Conservation (phyloP, 2,329 filamentous ascomycete genomes). For the Claviceps sp. region DNA sequence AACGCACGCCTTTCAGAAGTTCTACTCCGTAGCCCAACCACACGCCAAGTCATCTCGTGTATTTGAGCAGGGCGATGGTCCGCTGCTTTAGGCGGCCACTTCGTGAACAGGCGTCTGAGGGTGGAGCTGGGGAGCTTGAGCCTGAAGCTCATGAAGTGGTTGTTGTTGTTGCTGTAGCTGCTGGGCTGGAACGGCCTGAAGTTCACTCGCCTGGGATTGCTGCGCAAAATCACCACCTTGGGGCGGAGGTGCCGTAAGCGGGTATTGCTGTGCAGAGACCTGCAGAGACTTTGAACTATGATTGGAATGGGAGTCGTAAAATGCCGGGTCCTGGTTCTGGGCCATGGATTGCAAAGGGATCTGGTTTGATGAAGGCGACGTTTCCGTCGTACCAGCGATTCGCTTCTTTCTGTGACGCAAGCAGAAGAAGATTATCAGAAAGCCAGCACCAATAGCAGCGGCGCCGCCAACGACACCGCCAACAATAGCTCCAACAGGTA, state of each 20-base stretch:
- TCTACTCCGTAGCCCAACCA: too few relatives aligned
- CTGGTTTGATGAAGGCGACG: neutral
- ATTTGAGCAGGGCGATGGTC: too few relatives aligned
- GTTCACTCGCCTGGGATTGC: slow-evolving; percentile 14
- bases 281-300: slow-evolving; percentile 1
- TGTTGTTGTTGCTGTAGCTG: neutral
- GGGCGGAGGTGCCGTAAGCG: slow-evolving; percentile 3
- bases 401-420: slow-evolving; percentile 17
- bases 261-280: slow-evolving; percentile 10
- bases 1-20: too few relatives aligned
- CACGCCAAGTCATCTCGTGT: too few relatives aligned
- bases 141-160: neutral
- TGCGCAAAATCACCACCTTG: slow-evolving; percentile 11
- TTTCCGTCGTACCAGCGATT: slow-evolving; percentile 1
- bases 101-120: slow-evolving; percentile 16
- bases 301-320: slow-evolving; percentile 16
- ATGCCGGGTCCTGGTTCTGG: slow-evolving; percentile 6
- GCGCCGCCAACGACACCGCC: slow-evolving; percentile 25
- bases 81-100: slow-evolving; percentile 6
- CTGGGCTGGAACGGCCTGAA: neutral
- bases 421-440: slow-evolving; percentile 17
- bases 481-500: slow-evolving; percentile 22
- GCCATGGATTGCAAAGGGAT: slow-evolving; percentile 1
- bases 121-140: neutral
- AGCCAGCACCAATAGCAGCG: slow-evolving; percentile 19